Conservation (phyloP, 1,284 basidiomycete species). For the Cryptococcus jaspeensis region DNA sequence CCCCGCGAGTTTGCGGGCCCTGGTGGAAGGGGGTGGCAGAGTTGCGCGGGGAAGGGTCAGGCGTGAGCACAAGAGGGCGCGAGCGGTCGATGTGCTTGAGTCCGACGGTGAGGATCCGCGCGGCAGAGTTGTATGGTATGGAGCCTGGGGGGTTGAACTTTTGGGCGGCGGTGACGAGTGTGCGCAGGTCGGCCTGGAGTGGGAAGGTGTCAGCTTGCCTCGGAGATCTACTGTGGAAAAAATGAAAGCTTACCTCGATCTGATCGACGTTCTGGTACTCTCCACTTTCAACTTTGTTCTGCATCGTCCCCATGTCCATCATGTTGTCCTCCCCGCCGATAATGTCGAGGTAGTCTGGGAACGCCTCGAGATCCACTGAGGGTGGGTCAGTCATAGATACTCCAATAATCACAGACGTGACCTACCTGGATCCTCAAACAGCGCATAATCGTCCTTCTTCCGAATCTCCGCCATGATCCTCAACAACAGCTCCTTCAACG, state of each 20-base stretch:
- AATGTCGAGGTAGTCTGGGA: constrained; percentile 44
- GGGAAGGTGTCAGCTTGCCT: not conserved
- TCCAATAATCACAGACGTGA: not conserved
- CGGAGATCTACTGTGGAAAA: not conserved
- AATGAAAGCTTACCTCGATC: constrained; percentile 34
- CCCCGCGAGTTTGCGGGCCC: constrained; percentile 3
- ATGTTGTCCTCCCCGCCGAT: constrained; percentile 50
- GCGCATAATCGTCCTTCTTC: constrained; percentile 45
- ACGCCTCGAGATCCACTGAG: constrained; percentile 42
- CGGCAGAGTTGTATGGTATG: constrained; percentile 41
- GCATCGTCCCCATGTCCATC: constrained; percentile 52
- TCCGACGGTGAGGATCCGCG: constrained; percentile 37
- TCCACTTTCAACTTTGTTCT: constrained; percentile 44
- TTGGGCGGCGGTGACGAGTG: constrained; percentile 36
- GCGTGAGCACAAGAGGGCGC: constrained; percentile 41
- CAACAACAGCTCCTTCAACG: constrained; percentile 40
- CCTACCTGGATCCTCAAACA: constrained; percentile 45
- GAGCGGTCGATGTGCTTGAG: constrained; percentile 46
- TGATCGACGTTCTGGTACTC: constrained; percentile 40
- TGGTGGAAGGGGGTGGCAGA: constrained; percentile 18
- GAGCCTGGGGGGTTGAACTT: constrained; percentile 46
- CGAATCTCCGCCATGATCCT: constrained; percentile 43
- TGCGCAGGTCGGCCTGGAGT: constrained; percentile 37
- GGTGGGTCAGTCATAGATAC: not conserved
- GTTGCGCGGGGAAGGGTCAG: constrained; percentile 38